phyloP scores from a whole-genome alignment of 805 yeast genomes.

The Saccharomyces cerevisiae region DNA sequence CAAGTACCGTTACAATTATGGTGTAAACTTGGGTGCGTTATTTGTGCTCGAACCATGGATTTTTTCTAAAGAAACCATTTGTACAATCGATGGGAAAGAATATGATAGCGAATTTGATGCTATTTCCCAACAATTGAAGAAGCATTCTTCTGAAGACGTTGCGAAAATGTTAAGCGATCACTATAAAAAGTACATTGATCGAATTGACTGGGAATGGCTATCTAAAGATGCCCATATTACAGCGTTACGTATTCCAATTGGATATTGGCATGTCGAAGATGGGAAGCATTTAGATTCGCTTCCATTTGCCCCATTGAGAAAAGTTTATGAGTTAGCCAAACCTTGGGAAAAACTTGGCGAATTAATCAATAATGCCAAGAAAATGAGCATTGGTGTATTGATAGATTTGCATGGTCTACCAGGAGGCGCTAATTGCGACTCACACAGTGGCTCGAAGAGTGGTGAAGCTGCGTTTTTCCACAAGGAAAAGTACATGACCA shows the following conservation, averaged over 20 bases:
- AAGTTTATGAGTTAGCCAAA: conserved; percentile 55
- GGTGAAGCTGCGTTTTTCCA: conserved; percentile 30
- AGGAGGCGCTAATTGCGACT: conserved; percentile 82
- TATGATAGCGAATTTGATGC: conserved; percentile 73
- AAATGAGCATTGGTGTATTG: conserved; percentile 60
- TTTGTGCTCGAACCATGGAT: conserved; percentile 81
- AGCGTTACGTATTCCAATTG: conserved; percentile 78
- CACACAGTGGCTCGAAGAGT: conserved; percentile 66
- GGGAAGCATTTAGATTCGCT: conserved; percentile 49
- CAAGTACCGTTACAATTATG: conserved; percentile 58
- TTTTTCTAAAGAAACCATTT: background rate
- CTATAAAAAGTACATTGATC: conserved; percentile 55
- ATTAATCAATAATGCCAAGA: conserved; percentile 51
- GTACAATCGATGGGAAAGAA: background rate
- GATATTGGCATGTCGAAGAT: conserved; percentile 79
- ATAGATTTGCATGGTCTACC: conserved; percentile 87
- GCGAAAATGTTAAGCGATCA: conserved; percentile 48
- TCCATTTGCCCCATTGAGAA: conserved; percentile 46
- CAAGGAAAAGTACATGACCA: conserved; percentile 34
- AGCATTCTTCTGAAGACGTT: conserved; percentile 48
- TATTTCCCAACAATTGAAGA: conserved; percentile 40
- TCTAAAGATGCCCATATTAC: conserved; percentile 54
- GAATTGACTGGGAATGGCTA: conserved; percentile 77
- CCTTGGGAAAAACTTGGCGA: conserved; percentile 55
- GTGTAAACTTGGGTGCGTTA: conserved; percentile 78